A percentile compares a stretch with the other conserved stretches of the same genome.
Conservation (phyloP, 2,329 filamentous ascomycete genomes). For the Pseudogymnoascus sp. region DNA sequence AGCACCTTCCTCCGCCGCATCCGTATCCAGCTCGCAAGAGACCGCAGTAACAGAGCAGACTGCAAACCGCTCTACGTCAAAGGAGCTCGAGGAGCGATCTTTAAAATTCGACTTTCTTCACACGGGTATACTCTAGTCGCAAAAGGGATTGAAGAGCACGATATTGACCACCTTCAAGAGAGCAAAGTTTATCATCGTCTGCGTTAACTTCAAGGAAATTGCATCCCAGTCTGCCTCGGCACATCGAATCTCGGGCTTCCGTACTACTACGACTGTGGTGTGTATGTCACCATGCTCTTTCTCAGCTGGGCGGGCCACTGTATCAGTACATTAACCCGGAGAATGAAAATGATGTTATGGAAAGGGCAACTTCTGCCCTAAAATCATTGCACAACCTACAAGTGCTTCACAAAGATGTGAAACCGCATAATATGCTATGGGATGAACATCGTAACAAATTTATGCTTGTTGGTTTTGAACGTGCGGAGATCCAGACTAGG, state of each 20-base stretch:
- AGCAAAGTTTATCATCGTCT: neutral
- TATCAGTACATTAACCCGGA: constrained; percentile 16
- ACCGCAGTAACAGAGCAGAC: constrained; percentile 2
- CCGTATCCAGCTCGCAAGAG: constrained; percentile 7
- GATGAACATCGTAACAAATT: constrained; percentile 18
- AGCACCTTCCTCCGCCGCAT: constrained; percentile 8
- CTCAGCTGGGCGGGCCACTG: constrained; percentile 30
- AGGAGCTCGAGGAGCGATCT: constrained; percentile 24
- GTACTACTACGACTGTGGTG: constrained; percentile 28
- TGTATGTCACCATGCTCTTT: constrained; percentile 30
- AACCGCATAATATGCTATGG: constrained; percentile 30
- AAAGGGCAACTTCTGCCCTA: constrained; percentile 11
- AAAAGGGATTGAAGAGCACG: neutral
- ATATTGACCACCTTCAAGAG: neutral
- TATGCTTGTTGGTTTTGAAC: constrained; percentile 32
- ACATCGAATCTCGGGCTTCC: constrained; percentile 25
- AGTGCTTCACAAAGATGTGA: constrained; percentile 25
- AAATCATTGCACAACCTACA: neutral
- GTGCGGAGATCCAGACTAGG: constrained; percentile 20
- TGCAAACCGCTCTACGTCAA: constrained; percentile 23
- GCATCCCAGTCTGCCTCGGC: constrained; percentile 33
- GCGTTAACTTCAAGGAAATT: constrained; percentile 26
- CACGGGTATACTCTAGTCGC: constrained; percentile 17
- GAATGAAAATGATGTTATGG: constrained; percentile 12
- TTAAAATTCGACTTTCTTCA: constrained; percentile 25